Base-by-base conservation (phyloP, 2,329 filamentous ascomycete genomes). In the Plectosphaerella sp. region DNA sequence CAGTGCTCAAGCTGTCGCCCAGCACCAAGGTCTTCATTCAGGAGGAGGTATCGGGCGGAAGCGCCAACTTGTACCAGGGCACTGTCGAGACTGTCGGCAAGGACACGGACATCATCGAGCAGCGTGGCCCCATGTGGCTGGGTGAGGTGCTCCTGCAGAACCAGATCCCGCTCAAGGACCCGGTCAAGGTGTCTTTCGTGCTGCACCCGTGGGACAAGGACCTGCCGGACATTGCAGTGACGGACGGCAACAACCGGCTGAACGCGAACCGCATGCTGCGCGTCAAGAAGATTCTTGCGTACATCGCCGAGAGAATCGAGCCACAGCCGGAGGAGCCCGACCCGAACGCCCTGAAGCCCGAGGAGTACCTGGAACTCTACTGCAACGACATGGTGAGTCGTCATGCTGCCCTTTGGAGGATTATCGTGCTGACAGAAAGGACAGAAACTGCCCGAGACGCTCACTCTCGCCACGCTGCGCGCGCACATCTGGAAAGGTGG, bases 211-310 rank as follows among this genome's bases (percentile, higher is more conserved):
- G 82, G 72, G 79, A 89, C 61, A 86, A 90, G 58, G 72, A 79
- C 24, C 73, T 97, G 49, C 91, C 91, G 1, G 80, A 79, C 51
- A 87, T 97, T 48, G 82, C 87, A 33, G 82, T 84, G 22, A 71
- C 83, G 4, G 91, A 96, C 64, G 87, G 87, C 49, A 96, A 93
- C 67, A 93, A 92, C 59, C 86, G 94, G 22, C 78, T 99, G 49
- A 99, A 97, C 66, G 94, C 94, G 11, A 99, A 97, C 65, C 84
- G 93, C 51, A 97, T 99, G 94, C 78, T 99, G 48, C 83, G 94
- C 46, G 91, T 95, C 4, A 93, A 91, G 73, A 99, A 99, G 76
- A 94, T 99, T 20, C 73, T 97, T 53, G 84, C 86, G 0, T 99
- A 99, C 62, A 84, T 99, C 16, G 90, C 91, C 1, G 94, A 99